phyloP scores from a whole-genome alignment of 441 rosid genomes.

The Jatropha multifida region DNA sequence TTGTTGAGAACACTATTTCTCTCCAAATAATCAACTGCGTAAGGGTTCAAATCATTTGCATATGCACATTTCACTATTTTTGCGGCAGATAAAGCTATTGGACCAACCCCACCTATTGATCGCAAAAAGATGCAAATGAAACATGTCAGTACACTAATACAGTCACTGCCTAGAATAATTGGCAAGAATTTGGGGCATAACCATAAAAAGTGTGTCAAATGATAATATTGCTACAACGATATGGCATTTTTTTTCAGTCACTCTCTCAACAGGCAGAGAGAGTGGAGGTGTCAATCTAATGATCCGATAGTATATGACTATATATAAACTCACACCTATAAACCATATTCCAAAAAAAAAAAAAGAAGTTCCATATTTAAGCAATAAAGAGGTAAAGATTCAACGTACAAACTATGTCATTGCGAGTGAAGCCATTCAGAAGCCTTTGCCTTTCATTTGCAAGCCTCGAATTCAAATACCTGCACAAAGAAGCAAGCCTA shows the following conservation, averaged over 20 bases:
- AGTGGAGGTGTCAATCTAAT: neutral
- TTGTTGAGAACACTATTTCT: slow-evolving; percentile 75
- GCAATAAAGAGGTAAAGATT: slow-evolving; percentile 28
- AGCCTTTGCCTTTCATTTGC: slow-evolving; percentile 88
- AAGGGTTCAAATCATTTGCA: slow-evolving; percentile 92
- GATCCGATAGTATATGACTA: neutral
- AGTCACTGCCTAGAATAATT: neutral
- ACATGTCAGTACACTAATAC: slow-evolving; percentile 14
- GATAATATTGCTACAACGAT: neutral
- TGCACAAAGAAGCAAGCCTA: slow-evolving; percentile 31
- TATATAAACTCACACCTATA: neutral
- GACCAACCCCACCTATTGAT: slow-evolving; percentile 84
- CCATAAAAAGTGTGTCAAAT: neutral
- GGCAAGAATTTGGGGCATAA: neutral
- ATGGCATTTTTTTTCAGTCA: neutral
- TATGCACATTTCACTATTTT: slow-evolving; percentile 78
- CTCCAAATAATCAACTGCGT: slow-evolving; percentile 73
- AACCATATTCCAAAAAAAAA: neutral
- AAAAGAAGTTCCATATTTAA: neutral
- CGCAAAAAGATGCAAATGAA: slow-evolving; percentile 9
- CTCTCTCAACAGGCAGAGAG: neutral
- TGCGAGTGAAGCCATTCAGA: slow-evolving; percentile 53
- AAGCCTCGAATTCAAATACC: slow-evolving; percentile 96
- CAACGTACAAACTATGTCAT: slow-evolving; percentile 81
- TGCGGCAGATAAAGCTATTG: slow-evolving; percentile 78